These are phyloP conservation scores for Fusarium sp. DNA, from an alignment of 2,329 filamentous ascomycete species.

Conservation along the genomic window DNA sequence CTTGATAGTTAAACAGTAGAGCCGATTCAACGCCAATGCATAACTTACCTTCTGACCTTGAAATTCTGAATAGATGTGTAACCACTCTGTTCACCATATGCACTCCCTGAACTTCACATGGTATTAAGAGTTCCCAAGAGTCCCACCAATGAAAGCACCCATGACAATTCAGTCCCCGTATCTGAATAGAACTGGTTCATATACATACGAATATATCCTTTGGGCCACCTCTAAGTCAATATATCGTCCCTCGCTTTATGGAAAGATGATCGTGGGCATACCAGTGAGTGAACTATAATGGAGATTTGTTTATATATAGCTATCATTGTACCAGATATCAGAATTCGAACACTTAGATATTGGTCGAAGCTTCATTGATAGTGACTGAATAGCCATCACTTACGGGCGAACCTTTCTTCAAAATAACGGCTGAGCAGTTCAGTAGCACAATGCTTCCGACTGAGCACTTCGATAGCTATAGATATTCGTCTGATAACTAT, in stretches of 20 bases:
- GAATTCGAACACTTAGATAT: not conserved
- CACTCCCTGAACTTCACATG: not conserved
- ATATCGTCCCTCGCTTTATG: not conserved
- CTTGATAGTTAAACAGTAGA: not conserved
- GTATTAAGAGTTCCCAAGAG: not conserved
- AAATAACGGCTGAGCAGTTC: not conserved
- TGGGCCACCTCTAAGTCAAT: not conserved
- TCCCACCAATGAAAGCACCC: rapidly evolving
- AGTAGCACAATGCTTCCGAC: not conserved
- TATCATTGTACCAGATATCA: not conserved
- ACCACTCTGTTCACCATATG: not conserved
- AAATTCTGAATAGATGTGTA: not conserved
- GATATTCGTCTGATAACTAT: not conserved
- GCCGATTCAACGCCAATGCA: too few species aligned
- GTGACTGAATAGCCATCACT: not conserved
- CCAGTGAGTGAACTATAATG: rapidly evolving
- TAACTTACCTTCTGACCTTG: not conserved
- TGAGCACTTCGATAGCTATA: not conserved
- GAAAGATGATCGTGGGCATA: not conserved
- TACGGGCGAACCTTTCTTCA: not conserved
- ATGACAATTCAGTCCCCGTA: not conserved
- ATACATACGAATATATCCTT: not conserved
- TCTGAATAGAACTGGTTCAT: not conserved
- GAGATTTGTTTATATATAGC: not conserved
- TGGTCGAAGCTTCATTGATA: not conserved